Evolutionary conservation across 1,139 yeast genomes (phyloP).

Genomic region (Zygosaccharomyces sapae): DNA sequence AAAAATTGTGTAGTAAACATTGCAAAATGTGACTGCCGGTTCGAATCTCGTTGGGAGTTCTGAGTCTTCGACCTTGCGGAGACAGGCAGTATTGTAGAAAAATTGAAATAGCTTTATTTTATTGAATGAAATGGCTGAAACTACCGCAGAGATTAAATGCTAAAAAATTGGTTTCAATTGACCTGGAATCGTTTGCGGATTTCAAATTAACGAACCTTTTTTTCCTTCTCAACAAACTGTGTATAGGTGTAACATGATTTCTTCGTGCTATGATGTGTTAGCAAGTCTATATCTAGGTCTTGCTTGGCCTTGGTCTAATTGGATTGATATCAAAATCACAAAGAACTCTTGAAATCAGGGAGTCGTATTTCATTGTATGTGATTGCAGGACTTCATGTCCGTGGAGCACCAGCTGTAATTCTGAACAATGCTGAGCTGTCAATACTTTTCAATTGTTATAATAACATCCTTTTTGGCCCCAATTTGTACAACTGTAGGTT

Average conservation of each 20-base stretch:
- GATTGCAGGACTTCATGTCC: background rate
- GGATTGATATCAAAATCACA: background rate
- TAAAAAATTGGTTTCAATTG: too few species aligned
- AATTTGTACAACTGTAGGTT: conserved; percentile 26
- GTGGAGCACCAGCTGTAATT: background rate
- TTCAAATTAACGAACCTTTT: background rate
- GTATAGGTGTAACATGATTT: background rate
- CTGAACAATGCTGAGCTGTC: background rate
- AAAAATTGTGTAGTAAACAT: background rate
- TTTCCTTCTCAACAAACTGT: background rate
- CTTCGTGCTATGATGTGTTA: background rate
- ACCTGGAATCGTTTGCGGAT: background rate
- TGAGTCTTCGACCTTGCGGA: background rate
- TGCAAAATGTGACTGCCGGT: conserved; percentile 4
- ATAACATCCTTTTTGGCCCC: conserved; percentile 5
- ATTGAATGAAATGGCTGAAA: too few species aligned
- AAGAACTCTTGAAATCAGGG: background rate
- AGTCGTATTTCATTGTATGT: background rate
- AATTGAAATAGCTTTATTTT: background rate
- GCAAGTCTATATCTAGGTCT: background rate
- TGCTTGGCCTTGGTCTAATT: background rate
- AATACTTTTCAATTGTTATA: background rate
- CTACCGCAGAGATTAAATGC: too few species aligned
- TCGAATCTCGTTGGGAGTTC: background rate
- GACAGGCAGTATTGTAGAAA: background rate